phyloP scores from a whole-genome alignment of 495 filamentous ascomycete species.

The Trichocladium antarcticum region DNA sequence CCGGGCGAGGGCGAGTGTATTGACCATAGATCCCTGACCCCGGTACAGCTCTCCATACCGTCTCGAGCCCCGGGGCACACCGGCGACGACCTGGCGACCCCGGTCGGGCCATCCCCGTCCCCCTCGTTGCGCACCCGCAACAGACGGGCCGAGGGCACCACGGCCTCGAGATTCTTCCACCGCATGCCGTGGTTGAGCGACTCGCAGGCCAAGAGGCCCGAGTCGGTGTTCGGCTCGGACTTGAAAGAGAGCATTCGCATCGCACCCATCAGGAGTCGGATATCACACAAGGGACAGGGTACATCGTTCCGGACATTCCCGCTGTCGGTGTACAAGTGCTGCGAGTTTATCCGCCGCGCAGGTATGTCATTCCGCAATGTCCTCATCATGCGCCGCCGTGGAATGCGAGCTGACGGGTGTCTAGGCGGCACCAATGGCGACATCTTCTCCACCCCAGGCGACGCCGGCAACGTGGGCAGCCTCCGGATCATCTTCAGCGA shows the following conservation, averaged over 20 bases:
- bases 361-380: slow-evolving; percentile 10
- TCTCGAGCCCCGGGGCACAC: not conserved
- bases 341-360: slow-evolving; percentile 20
- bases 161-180: slow-evolving; percentile 3
- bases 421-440: slow-evolving; percentile 10
- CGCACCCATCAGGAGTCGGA: slow-evolving; percentile 20
- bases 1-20: slow-evolving; percentile 8
- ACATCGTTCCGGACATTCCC: slow-evolving; percentile 21
- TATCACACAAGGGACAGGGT: slow-evolving; percentile 21
- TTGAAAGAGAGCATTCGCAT: slow-evolving; percentile 18
- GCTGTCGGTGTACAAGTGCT: slow-evolving; percentile 22
- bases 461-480: slow-evolving; percentile 16
- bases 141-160: not conserved
- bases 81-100: not conserved
- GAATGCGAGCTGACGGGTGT: not conserved
- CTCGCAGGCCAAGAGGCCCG: not conserved
- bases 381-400: not conserved
- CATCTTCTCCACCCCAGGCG: slow-evolving; percentile 17
- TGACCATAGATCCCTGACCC: slow-evolving; percentile 17
- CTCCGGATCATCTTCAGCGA: slow-evolving; percentile 19
- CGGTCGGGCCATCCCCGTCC: not conserved
- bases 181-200: slow-evolving; percentile 11
- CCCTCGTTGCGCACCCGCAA: not conserved
- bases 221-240: slow-evolving; percentile 18
- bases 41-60: slow-evolving; percentile 7